Percentiles rank a stretch among this genome's conserved stretches.
Conservation (phyloP, 768 basidiomycete species). For the Lepiota venenata region DNA sequence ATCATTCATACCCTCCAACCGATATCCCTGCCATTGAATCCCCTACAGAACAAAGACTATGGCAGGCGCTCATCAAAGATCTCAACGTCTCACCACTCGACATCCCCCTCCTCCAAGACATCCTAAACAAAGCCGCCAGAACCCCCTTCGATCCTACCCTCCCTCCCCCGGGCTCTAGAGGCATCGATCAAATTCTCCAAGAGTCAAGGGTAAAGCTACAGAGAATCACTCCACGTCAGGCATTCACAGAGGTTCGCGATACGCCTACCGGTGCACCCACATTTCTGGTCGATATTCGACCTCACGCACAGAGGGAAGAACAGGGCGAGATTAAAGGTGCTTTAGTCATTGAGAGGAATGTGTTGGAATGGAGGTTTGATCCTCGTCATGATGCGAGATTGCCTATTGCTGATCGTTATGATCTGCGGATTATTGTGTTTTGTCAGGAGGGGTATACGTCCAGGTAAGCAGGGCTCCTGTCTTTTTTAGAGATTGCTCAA, state of each 20-base stretch:
- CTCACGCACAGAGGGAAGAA: conserved; percentile 52
- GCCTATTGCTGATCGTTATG: conserved; percentile 70
- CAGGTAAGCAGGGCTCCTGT: conserved; percentile 24
- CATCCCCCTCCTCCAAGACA: conserved; percentile 65
- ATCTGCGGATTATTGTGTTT: conserved; percentile 69
- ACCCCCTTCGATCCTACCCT: conserved; percentile 55
- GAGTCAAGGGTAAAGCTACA: conserved; percentile 62
- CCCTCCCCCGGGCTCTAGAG: conserved; percentile 63
- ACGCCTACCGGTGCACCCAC: conserved; percentile 54
- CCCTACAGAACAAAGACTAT: conserved; percentile 18
- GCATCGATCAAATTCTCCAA: conserved; percentile 54
- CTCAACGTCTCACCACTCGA: conserved; percentile 57
- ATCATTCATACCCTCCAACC: neutral
- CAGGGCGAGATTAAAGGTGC: conserved; percentile 64
- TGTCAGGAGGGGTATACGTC: conserved; percentile 74
- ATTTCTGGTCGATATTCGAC: conserved; percentile 76
- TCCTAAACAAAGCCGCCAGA: conserved; percentile 59
- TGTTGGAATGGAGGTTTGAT: conserved; percentile 80
- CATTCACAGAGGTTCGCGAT: conserved; percentile 56
- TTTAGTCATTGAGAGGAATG: conserved; percentile 72
- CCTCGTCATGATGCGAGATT: conserved; percentile 58
- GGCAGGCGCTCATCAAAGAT: conserved; percentile 50
- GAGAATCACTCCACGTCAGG: conserved; percentile 57
- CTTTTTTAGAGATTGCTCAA: neutral
- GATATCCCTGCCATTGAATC: neutral